phyloP scores from a whole-genome alignment of 192 early-diverging fungal species.

The Coemansia sp. region DNA sequence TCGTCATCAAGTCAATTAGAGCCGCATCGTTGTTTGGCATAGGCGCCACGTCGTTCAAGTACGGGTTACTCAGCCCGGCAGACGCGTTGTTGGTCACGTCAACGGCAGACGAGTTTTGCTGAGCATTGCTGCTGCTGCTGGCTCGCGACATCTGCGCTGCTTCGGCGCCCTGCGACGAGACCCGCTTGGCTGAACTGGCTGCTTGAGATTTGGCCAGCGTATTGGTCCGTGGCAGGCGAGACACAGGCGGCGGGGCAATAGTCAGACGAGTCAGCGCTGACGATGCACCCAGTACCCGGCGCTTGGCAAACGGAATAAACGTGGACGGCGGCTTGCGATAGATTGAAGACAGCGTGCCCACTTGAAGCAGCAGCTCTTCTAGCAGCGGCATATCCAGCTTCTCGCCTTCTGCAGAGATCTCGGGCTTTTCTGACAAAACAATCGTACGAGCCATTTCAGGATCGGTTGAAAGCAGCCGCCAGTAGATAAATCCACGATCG shows the following conservation, averaged over 20 bases:
- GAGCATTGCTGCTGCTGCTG: conserved; percentile 37
- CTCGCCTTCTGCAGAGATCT: conserved; percentile 92
- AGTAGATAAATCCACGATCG: conserved; percentile 97
- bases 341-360: conserved; percentile 84
- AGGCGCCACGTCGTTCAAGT: conserved; percentile 41
- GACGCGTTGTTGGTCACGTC: conserved; percentile 20
- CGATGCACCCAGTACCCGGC: conserved; percentile 42
- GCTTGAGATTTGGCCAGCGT: conserved; percentile 12
- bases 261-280: conserved; percentile 43
- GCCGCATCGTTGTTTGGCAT: conserved; percentile 40
- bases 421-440: conserved; percentile 88
- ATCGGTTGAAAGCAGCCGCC: conserved; percentile 93
- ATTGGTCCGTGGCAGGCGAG: conserved; percentile 40
- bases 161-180: not conserved
- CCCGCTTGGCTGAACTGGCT: not conserved
- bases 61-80: conserved; percentile 48
- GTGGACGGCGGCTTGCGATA: conserved; percentile 88
- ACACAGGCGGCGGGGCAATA: conserved; percentile 39
- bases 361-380: conserved; percentile 83
- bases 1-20: conserved; percentile 51
- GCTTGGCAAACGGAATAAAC: conserved; percentile 72
- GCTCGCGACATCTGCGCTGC: conserved; percentile 12
- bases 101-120: conserved; percentile 36
- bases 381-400: conserved; percentile 81
- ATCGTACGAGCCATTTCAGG: conserved; percentile 71